Evolutionary conservation across 2,329 filamentous ascomycete genomes (phyloP), one percentile per base, ranked within the genome.

Genomic region (Lecanicillium sp.): DNA sequence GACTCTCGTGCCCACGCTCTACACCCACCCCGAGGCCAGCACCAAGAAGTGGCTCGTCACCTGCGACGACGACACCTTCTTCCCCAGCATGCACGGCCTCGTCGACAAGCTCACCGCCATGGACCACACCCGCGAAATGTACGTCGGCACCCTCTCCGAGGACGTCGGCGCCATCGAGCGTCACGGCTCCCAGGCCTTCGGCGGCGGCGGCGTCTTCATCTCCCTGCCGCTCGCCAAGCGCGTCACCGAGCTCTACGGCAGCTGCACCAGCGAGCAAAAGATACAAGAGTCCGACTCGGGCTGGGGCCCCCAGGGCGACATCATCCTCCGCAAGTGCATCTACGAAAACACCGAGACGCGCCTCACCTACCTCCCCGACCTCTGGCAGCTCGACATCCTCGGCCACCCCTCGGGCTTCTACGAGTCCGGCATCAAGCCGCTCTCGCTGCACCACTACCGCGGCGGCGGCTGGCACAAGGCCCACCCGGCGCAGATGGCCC

Each of bases 31-130:
- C 2, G 72, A 73, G 2, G 66, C 73, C 39, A 59, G 57, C 20
- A 60, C 59, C 24, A 77, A 73, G 61, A 79, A 77, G 54, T 84
- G 80, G 80, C 69, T 79, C 1, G 78, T 79, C 12, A 71, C 77
- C 12, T 82, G 80, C 58, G 79, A 84, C 54, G 80, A 84, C 54
- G 80, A 84, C 53, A 84, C 80, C 3, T 83, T 81, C 59, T 83
- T 83, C 67, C 72, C 75, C 5, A 80, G 73, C 49, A 78, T 82
- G 60, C 67, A 79, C 45, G 70, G 64, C 10, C 63, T 84, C 11
- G 66, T 74, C 3, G 66, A 75, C 30, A 73, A 69, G 40, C 67
- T 83, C 35, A 64, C 62, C n/a, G 62, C 68, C 4, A 78, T 74
- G 56, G 75, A 83, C 54, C 64, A 75, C 50, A 67, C 62, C 1